Evolutionary conservation across 1,284 basidiomycete species (phyloP).

Genomic region (Pseudozyma tsukubaensis): DNA sequence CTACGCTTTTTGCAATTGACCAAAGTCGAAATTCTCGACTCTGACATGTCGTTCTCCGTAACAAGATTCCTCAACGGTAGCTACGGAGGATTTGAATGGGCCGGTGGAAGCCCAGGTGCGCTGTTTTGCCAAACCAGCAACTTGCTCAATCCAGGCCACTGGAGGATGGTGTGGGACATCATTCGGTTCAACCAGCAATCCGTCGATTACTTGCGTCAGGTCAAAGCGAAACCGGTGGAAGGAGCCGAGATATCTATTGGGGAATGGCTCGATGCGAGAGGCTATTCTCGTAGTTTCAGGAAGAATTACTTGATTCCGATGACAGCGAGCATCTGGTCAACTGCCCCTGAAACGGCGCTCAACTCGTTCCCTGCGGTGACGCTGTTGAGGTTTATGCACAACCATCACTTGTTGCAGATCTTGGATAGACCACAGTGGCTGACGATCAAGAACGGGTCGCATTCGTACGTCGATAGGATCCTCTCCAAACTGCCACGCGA

Average conservation of each 20-base stretch:
- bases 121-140: constrained; percentile 55
- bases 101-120: constrained; percentile 36
- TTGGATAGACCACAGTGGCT: constrained; percentile 81
- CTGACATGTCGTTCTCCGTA: constrained; percentile 83
- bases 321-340: constrained; percentile 78
- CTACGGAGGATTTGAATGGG: constrained; percentile 57
- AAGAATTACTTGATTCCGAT: constrained; percentile 79
- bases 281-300: constrained; percentile 78
- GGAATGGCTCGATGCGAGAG: constrained; percentile 76
- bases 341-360: constrained; percentile 78
- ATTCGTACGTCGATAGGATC: constrained; percentile 52
- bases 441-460: constrained; percentile 78
- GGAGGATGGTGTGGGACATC: constrained; percentile 82
- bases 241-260: constrained; percentile 74
- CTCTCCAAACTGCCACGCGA: constrained; percentile 22
- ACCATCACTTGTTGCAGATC: constrained; percentile 82
- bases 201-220: constrained; percentile 66
- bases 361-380: constrained; percentile 80
- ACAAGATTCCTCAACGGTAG: constrained; percentile 30
- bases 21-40: constrained; percentile 74
- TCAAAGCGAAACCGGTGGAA: constrained; percentile 31
- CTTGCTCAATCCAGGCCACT: constrained; percentile 76
- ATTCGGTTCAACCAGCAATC: constrained; percentile 81
- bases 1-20: constrained; percentile 77
- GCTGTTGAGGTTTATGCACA: constrained; percentile 81